Base-by-base conservation (phyloP, 495 filamentous ascomycete species). In the Penicillium longicatenatum region DNA sequence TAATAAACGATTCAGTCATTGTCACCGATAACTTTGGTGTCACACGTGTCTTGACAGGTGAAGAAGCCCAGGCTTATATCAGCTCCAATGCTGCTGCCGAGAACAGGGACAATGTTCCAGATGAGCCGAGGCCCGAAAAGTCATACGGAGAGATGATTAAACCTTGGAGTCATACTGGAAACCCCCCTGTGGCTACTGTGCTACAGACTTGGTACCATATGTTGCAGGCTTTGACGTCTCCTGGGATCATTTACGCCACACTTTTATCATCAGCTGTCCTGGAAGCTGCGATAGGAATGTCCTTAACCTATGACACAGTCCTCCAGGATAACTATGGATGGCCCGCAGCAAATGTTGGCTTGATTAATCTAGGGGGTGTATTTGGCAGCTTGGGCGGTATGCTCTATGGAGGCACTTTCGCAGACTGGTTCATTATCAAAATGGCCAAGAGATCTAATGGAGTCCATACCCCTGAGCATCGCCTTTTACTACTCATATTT, bases 11-110 rank as follows among this genome's bases (percentile, higher is more conserved):
- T 1, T 64, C 66, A 3, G 39, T 75, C 5, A 56, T 73, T 0
- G 29, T 74, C 20, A 75, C 74, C 1, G 74, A 77, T 52, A 55
- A 67, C 16, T 77, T 68, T 50, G 74, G 74, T 4, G 68, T 73
- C 7, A 75, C 73, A 1, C 59, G 54, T 3, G 49, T 74, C 12
- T 57, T 74, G 6, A 26, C 47, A 0, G 68, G 56, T 1, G 26
- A 29, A 1, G 41, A 58, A 9, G 26, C 26, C 7, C 26, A 26
- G 7, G 26, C 3, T 4, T 26, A 26, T 26, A 4, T 26, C 26
- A 26, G 26, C 26, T 26, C 26, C 26, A 26, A 26, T 4, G 7
- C 26, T 26, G 3, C 26, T 26, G 26, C 26, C 7, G 26, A 26
- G 26, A 26, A 26, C 26, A 6, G 26, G 7, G 26, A 26, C 3